phyloP scores from a whole-genome alignment of 2,329 filamentous ascomycete genomes.

The Polychaeton citri region DNA sequence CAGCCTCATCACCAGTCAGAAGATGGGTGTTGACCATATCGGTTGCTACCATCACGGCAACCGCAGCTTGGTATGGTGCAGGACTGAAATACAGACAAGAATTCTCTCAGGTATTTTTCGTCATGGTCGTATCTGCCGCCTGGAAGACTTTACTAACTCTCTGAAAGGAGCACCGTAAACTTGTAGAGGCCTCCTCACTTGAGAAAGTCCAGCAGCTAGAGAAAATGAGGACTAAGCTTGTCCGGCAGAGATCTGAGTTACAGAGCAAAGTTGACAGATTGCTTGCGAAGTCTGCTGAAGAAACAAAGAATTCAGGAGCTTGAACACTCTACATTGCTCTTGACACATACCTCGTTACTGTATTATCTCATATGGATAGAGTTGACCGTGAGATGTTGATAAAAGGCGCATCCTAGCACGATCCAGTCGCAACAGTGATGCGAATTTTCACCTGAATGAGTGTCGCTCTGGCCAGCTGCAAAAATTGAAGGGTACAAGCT shows the following conservation, averaged over 20 bases:
- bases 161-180: constrained; percentile 27
- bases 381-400: too few relatives aligned
- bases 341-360: too few relatives aligned
- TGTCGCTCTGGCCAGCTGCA: too few relatives aligned
- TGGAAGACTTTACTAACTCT: too few relatives aligned
- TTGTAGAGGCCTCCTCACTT: constrained; percentile 37
- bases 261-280: constrained; percentile 44
- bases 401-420: too few relatives aligned
- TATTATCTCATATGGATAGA: too few relatives aligned
- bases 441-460: too few relatives aligned
- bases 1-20: constrained; percentile 22
- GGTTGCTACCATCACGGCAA: constrained; percentile 42
- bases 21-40: constrained; percentile 41
- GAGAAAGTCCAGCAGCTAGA: constrained; percentile 45
- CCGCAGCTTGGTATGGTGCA: constrained; percentile 47
- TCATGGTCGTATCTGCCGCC: too few relatives aligned
- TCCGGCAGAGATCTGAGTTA: constrained; percentile 38
- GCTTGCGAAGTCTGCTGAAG: constrained; percentile 20
- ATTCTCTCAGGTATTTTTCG: constrained; percentile 37
- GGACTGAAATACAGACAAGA: constrained; percentile 42
- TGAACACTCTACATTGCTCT: too few relatives aligned
- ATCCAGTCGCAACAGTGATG: too few relatives aligned
- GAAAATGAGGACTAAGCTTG: constrained; percentile 34
- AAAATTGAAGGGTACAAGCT: too few relatives aligned
- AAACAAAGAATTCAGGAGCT: too few relatives aligned